Conservation (phyloP, 2,329 filamentous ascomycete species). For the Ceratocystis colombiana region DNA sequence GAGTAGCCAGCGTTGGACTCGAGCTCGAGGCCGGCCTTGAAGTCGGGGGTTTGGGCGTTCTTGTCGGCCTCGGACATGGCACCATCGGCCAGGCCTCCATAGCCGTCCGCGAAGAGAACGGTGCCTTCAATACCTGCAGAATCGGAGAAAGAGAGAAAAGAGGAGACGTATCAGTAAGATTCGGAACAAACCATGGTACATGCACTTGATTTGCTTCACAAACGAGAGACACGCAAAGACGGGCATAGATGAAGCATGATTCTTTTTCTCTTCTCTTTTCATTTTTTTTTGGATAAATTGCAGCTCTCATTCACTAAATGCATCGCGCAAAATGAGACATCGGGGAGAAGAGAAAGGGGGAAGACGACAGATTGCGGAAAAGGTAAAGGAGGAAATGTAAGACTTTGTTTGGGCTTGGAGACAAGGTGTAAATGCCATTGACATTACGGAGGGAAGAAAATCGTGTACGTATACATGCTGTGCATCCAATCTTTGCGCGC, state of each 20-base stretch:
- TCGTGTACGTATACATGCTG: not conserved
- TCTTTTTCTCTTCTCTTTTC: not conserved
- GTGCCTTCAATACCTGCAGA: constrained; percentile 23
- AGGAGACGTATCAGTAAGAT: constrained; percentile 21
- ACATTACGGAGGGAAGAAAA: not conserved
- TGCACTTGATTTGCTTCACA: constrained; percentile 7
- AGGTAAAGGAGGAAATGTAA: not conserved
- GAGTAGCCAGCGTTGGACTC: constrained; percentile 22
- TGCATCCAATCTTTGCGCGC: constrained; percentile 12
- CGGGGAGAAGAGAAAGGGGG: not conserved
- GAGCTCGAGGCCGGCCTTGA: constrained; percentile 1
- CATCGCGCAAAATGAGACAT: not conserved
- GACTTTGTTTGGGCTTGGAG: not conserved
- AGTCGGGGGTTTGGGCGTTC: constrained; percentile 16
- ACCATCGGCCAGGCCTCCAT: constrained; percentile 22
- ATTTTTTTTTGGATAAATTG: not conserved
- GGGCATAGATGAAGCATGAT: not conserved
- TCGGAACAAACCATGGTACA: not conserved
- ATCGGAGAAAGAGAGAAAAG: not conserved
- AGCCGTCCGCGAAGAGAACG: constrained; percentile 22
- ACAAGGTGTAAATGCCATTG: not conserved
- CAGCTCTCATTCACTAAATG: constrained; percentile 13
- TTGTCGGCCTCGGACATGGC: constrained; percentile 24
- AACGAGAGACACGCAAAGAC: constrained; percentile 19
- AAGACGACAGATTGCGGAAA: not conserved